These are phyloP conservation scores for Dianthus caryophyllus DNA, from an alignment of 148 eudicot genomes.

Conservation along the genomic window DNA sequence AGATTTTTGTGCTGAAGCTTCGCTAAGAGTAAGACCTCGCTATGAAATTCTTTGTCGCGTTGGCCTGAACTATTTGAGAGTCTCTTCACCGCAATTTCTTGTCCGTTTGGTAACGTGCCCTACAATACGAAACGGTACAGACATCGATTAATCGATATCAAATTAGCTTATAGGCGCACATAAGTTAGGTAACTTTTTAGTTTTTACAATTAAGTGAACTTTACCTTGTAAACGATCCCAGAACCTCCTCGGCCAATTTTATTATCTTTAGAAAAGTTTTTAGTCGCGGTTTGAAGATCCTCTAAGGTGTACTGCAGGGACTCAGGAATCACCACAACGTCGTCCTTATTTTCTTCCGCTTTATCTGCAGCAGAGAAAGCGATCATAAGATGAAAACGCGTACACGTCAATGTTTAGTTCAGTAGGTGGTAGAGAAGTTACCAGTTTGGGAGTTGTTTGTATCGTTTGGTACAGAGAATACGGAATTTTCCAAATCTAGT, in stretches of 20 bases:
- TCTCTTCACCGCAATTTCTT: constrained; percentile 17
- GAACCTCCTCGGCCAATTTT: constrained; percentile 28
- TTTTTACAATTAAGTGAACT: background rate
- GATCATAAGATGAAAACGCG: background rate
- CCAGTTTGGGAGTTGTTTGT: background rate
- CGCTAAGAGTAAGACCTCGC: constrained; percentile 14
- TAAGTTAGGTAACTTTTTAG: too few species aligned
- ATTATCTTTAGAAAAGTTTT: constrained; percentile 21
- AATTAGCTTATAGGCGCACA: too few species aligned
- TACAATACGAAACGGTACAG: background rate
- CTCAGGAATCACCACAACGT: constrained; percentile 6
- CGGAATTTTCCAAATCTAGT: background rate
- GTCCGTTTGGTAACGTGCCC: constrained; percentile 13
- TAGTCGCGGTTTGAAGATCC: constrained; percentile 24
- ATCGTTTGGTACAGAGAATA: background rate
- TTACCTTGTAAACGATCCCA: constrained; percentile 28
- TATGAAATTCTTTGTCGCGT: constrained; percentile 15
- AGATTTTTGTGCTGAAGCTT: constrained; percentile 22
- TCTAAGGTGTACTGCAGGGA: constrained; percentile 17
- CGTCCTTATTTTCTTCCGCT: background rate
- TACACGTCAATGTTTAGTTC: too few species aligned
- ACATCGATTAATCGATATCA: too few species aligned
- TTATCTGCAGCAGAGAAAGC: too few species aligned
- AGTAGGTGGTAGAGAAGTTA: background rate
- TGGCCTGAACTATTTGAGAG: constrained; percentile 10